Base-by-base conservation (phyloP, 2,329 filamentous ascomycete genomes). In the Dactylellina leptospora region DNA sequence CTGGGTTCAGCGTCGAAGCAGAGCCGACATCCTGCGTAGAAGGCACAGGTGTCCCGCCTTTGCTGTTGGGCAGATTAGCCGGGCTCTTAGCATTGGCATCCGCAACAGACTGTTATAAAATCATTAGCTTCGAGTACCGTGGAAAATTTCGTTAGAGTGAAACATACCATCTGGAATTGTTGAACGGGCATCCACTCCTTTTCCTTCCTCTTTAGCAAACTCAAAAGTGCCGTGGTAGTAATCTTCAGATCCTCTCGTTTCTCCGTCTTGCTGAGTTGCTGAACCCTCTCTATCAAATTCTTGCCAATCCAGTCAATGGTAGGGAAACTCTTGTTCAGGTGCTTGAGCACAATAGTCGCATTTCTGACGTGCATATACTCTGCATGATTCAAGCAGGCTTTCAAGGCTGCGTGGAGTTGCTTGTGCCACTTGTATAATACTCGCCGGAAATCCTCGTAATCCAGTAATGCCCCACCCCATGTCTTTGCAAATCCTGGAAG, bases 291-390 rank as follows among this genome's bases (percentile, higher is more conserved):
- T 6, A 76, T 60, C 22, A 77, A 66, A 2, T 74, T 77, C 38
- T 83, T 84, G 30, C 91, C 95, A 84, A 96, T 93, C 79, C 92
- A 95, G 77, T 96, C 92, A 66, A 97, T 87, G 13, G 88, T 89
- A 2, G 95, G 96, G 83, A 96, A 99, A 77, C 88, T 85, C 54
- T 92, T 87, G 22, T 91, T 85, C 50, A 96, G 84, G 9, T 87
- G 85, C 78, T 95, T 96, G 69, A 99, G 83, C 2, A 97, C 85
- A 66, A 90, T 95, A 75, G 97, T 96, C 45, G 92, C 92, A 78
- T 99, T 99, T 61, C 93, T 88, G 78, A 97, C 96, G 79, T 97
- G 93, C 90, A 97, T 97, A 86, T 95, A 99, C 80, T 97, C 93
- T 4, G 69, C 61, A 25, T 89, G 89, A 16, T 87, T 87, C 48